Base-by-base conservation (phyloP, 225 moss, liverwort and hornwort species). In the Sphagnum tenellum region DNA sequence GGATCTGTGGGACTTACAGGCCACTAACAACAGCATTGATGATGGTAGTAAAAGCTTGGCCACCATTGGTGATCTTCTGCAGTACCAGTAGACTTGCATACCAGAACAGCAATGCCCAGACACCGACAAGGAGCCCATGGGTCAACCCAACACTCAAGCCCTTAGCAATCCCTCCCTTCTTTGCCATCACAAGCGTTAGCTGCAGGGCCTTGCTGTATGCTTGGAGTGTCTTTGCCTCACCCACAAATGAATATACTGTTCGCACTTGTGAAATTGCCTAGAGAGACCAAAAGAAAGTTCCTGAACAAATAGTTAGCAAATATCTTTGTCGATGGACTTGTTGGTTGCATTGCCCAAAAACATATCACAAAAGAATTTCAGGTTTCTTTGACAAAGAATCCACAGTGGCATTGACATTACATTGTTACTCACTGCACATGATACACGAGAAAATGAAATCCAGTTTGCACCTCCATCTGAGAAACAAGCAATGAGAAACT, bases 1-100 rank as follows among this genome's bases (percentile, higher is more conserved):
- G 29, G 29, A 29, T 29, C 29, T 57, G 7, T 45, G 66, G 47
- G 60, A 70, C 83, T 70, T 88, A 94, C 94, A 94, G 85, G 66
- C 94, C 94, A 67, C 87, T 89, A 12, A 91, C 89, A 68, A 94
- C 89, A 5, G 89, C 94, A 66, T 94, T 94, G 76, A 94, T 79
- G 57, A 94, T 94, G 48, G 94, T 94, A 52, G 90, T 90, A 69
- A 94, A 94, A 51, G 90, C 89, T 73, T 94, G 81, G 60, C 94
- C 94, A 49, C 90, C 94, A 12, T 77, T 91, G 10, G 89, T 84
- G 11, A 64, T 74, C 45, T 83, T 88, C 29, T 61, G 76, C 76
- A 92, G 77, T 52, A 92, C 88, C 56, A 95, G 82, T 50, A 78
- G 80, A 69, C 88, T 89, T 29, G 92, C 89, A 76, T 89, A 92